Evolutionary conservation across 257 asterid species (phyloP), one percentile per base, ranked within the genome.

Genomic region (Nicotiana otophora): DNA sequence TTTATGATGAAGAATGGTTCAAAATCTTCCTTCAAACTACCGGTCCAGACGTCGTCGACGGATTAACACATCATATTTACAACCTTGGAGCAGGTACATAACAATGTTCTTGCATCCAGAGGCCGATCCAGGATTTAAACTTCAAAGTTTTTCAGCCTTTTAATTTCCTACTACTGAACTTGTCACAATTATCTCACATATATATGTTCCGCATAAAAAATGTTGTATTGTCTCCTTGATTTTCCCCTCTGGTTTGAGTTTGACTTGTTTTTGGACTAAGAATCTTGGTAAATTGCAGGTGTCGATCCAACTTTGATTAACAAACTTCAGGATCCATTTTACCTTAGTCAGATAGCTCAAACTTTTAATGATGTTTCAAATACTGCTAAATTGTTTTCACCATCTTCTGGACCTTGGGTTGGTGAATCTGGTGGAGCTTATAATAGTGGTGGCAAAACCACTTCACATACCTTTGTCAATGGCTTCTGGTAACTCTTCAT

Each of bases 351-450:
- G 55, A 42, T 90, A 78, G 86, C 91, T 39, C 89, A 88, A 63
- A 90, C 93, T 1, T 91, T 84, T 82, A 87, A 85, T 53, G 93
- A 88, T 46, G 72, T 86, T 57, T 82, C 91, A 0, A 83, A 36
- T 36, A 85, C 84, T 69, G 86, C 90, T 20, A 79, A 86, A 63
- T 20, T 28, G 20, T 86, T 84, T 23, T 94, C 92, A 36, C 96
- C 96, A 15, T 91, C 93, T 93, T 4, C 96, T 1, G 87, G 89
- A 54, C 91, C 96, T 16, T 95, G 98, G 98, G 92, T 95, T 28
- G 97, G 98, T 72, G 98, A 95, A 85, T 80, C 98, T 10, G 98
- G 97, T 80, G 98, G 98, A 10, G 97, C 98, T 68, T 95, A 88
- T 19, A 95, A 91, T 61, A 95, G 97, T 85, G 97, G 98, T 70